Conservation (phyloP, 129 eudicot genomes). For the Deinandra increscens region DNA sequence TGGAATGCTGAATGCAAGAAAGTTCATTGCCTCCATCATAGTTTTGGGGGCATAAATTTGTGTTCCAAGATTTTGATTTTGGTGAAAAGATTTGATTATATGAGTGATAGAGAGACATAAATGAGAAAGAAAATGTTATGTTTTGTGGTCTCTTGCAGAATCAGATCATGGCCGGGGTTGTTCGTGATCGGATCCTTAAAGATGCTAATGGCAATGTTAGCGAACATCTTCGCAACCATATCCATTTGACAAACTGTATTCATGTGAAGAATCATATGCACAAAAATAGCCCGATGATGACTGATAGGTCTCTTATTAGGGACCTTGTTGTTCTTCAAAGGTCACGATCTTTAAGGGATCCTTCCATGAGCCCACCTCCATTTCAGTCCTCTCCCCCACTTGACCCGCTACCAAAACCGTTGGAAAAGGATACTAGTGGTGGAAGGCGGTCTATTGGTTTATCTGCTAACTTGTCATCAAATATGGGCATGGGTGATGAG, state of each 20-base stretch:
- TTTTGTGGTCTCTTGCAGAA: constrained; percentile 32
- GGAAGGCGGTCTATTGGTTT: constrained; percentile 57
- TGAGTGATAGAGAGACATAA: neutral
- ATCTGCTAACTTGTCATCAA: constrained; percentile 43
- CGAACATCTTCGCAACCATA: constrained; percentile 86
- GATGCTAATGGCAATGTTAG: constrained; percentile 83
- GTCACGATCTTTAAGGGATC: constrained; percentile 80
- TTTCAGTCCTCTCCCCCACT: constrained; percentile 69
- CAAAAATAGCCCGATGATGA: constrained; percentile 65
- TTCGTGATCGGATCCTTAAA: constrained; percentile 82
- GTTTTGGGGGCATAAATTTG: constrained; percentile 28
- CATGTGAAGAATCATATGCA: constrained; percentile 98
- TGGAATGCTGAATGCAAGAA: neutral
- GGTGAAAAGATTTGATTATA: constrained; percentile 13
- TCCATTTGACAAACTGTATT: constrained; percentile 90
- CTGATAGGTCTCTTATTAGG: constrained; percentile 79
- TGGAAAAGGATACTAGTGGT: constrained; percentile 36
- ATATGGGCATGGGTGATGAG: constrained; percentile 35
- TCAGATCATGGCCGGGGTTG: constrained; percentile 85
- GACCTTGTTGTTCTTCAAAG: constrained; percentile 90
- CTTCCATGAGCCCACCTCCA: constrained; percentile 83
- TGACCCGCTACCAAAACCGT: constrained; percentile 44
- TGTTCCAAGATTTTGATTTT: constrained; percentile 13
- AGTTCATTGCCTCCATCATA: constrained; percentile 11
- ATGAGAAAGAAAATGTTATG: constrained; percentile 35